Evolutionary conservation across 768 basidiomycete genomes (phyloP).

Genomic region (Rhodocollybia butyracea): DNA sequence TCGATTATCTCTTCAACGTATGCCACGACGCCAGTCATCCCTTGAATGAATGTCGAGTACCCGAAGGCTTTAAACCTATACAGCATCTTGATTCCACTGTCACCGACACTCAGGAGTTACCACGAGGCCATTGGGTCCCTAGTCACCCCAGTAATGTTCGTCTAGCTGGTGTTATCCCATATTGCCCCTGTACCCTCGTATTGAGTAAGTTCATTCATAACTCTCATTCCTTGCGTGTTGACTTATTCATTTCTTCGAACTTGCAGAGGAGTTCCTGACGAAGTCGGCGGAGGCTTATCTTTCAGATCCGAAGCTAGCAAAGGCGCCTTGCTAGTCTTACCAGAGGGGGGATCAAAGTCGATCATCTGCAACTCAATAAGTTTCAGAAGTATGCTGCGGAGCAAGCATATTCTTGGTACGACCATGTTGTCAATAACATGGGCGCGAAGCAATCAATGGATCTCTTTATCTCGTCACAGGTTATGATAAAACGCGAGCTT

Average conservation of each 20-base stretch:
- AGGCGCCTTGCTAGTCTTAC: neutral
- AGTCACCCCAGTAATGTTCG: no score
- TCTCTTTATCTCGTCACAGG: neutral
- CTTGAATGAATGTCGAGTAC: conserved; percentile 15
- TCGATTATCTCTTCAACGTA: conserved; percentile 26
- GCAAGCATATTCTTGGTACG: conserved; percentile 21
- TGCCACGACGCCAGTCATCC: conserved; percentile 16
- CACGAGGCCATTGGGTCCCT: neutral
- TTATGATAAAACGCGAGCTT: neutral
- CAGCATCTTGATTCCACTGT: neutral
- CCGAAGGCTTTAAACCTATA: conserved; percentile 9
- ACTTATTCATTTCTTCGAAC: neutral
- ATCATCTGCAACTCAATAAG: conserved; percentile 12
- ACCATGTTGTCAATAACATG: conserved; percentile 9
- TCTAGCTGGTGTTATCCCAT: no score
- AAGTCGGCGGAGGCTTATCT: neutral
- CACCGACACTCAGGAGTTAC: neutral
- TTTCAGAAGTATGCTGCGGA: conserved; percentile 6
- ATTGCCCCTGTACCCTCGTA: neutral
- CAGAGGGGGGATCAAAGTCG: conserved; percentile 2
- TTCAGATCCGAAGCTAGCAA: neutral
- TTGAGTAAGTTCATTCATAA: neutral
- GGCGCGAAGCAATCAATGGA: neutral
- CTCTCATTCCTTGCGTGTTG: neutral
- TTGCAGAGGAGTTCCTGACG: neutral